Conservation (phyloP, 2,329 filamentous ascomycete species). For the Aureobasidium namibiae region DNA sequence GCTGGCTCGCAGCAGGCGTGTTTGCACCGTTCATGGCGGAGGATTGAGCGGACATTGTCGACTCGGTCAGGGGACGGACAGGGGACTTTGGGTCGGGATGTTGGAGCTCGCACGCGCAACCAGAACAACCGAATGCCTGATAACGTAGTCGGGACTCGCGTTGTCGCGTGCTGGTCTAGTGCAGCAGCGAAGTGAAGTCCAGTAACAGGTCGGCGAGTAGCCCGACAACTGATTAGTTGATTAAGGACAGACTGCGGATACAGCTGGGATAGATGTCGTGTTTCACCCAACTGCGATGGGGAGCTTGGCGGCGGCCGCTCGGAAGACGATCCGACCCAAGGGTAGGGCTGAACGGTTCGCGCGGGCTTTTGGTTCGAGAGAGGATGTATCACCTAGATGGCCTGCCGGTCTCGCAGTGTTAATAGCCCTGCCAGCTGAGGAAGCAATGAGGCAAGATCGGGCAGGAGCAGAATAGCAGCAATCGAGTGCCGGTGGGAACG, state of each 20-base stretch:
- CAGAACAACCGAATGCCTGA: conserved; percentile 18
- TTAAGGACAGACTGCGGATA: not conserved
- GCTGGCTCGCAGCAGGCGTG: conserved; percentile 13
- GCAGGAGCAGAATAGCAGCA: not conserved
- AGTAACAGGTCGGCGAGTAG: conserved; percentile 2
- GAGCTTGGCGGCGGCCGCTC: conserved; percentile 6
- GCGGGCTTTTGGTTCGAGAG: not conserved
- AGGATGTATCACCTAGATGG: not conserved
- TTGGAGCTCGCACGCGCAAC: conserved; percentile 29
- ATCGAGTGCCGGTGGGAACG: not conserved
- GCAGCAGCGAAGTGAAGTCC: conserved; percentile 6
- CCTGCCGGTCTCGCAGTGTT: not conserved
- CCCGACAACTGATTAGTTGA: conserved; percentile 9
- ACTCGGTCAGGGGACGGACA: not conserved
- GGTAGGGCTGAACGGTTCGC: not conserved
- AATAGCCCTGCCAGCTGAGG: not conserved
- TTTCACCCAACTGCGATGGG: conserved; percentile 10
- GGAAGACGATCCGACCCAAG: not conserved
- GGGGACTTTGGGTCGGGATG: not conserved
- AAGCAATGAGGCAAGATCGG: not conserved
- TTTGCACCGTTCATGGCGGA: conserved; percentile 20
- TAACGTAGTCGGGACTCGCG: not conserved
- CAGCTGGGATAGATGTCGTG: conserved; percentile 10
- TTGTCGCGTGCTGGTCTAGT: not conserved
- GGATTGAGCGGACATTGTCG: conserved; percentile 23